Percentiles rank a stretch among this genome's conserved stretches.
Evolutionary conservation across 495 filamentous ascomycete genomes (phyloP).

Genomic region (Penicillium steckii): DNA sequence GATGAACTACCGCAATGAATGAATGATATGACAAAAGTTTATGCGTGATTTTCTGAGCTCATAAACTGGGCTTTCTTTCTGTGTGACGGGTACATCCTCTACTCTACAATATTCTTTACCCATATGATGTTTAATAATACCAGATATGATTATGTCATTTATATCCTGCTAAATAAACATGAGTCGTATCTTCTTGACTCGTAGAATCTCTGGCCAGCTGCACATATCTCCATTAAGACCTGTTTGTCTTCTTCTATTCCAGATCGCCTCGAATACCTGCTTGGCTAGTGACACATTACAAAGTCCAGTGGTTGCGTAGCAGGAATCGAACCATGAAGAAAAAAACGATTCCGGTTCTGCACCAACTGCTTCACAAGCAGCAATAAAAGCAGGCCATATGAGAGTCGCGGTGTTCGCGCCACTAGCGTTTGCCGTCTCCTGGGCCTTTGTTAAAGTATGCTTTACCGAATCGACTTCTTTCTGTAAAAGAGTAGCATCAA

Average conservation of each 20-base stretch:
- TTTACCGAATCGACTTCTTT: conserved; percentile 11
- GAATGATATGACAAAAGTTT: no score
- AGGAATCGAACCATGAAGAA: conserved; percentile 18
- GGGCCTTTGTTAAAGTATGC: neutral
- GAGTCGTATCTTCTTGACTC: conserved; percentile 15
- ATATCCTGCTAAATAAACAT: conserved; percentile 13
- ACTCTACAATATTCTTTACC: neutral
- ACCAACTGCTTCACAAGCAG: conserved; percentile 19
- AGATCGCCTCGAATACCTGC: conserved; percentile 15
- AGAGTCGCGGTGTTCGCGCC: conserved; percentile 13
- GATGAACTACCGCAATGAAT: no score
- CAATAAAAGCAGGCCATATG: conserved; percentile 25
- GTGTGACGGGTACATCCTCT: neutral
- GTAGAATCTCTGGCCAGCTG: conserved; percentile 19
- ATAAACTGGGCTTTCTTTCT: neutral
- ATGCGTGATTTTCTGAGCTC: neutral
- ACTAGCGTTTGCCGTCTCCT: neutral
- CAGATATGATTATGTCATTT: neutral
- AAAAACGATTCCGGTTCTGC: conserved; percentile 14
- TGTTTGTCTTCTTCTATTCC: conserved; percentile 9
- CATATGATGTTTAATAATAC: neutral
- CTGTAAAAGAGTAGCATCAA: conserved; percentile 18
- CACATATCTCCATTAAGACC: neutral
- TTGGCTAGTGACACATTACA: conserved; percentile 11
- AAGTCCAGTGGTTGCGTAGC: conserved; percentile 11